These are phyloP conservation scores for Suillus subaureus DNA, from an alignment of 768 basidiomycete genomes.

Conservation along the genomic window DNA sequence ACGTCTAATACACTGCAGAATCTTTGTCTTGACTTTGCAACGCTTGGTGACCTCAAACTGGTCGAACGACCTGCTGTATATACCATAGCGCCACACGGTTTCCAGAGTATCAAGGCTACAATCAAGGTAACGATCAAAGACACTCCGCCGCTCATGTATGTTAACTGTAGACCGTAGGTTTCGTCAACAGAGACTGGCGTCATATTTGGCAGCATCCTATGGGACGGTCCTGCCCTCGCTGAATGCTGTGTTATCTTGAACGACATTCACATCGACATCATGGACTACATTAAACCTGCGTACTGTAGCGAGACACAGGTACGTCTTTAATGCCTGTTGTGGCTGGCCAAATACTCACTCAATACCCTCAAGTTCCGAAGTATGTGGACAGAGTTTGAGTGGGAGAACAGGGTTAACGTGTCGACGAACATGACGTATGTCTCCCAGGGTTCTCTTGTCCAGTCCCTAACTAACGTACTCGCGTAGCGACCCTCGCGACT, in stretches of 20 bases:
- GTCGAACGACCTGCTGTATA: conserved; percentile 94
- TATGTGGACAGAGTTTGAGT: conserved; percentile 77
- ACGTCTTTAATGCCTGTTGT: conserved; percentile 16
- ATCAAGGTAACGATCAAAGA: conserved; percentile 71
- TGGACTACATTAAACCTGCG: conserved; percentile 79
- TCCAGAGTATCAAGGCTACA: conserved; percentile 98
- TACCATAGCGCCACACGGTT: conserved; percentile 93
- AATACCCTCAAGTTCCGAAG: conserved; percentile 67
- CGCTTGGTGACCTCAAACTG: conserved; percentile 94
- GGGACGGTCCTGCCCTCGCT: conserved; percentile 87
- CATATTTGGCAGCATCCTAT: conserved; percentile 96
- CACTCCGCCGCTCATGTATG: neutral
- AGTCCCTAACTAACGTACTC: neutral
- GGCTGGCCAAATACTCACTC: neutral
- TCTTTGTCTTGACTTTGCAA: conserved; percentile 95
- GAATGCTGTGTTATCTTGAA: conserved; percentile 94
- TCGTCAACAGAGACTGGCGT: conserved; percentile 99
- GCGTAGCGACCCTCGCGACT: conserved; percentile 74
- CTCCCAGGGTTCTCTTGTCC: neutral
- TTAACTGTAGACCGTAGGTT: conserved; percentile 57
- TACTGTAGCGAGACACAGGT: conserved; percentile 92
- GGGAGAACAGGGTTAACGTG: conserved; percentile 72
- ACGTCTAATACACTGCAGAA: conserved; percentile 93
- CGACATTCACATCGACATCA: conserved; percentile 96
- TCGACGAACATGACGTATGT: conserved; percentile 75